Evolutionary conservation across 164 flowering plant genomes (phyloP).

Genomic region (Brasenia schreberi): DNA sequence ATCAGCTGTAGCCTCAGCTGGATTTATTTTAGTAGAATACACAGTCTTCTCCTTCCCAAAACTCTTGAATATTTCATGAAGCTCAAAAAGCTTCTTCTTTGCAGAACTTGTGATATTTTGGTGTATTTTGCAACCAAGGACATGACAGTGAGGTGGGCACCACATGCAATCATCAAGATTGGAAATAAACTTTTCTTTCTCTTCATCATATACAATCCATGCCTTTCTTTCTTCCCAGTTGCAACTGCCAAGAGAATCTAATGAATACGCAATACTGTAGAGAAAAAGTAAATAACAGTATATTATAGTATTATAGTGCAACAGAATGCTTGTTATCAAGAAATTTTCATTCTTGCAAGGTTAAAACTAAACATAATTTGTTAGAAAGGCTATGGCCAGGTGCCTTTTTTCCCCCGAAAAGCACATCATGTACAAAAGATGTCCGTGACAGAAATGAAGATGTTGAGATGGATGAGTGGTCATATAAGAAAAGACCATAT

Average conservation of each 20-base stretch:
- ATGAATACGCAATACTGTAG: too few species aligned
- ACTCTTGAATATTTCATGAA: constrained; percentile 85
- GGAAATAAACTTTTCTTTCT: constrained; percentile 4
- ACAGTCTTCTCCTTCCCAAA: constrained; percentile 19
- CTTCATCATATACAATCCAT: constrained; percentile 16
- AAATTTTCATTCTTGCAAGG: too few species aligned
- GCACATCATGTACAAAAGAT: too few species aligned
- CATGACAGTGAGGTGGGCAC: constrained; percentile 61
- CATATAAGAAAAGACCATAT: too few species aligned
- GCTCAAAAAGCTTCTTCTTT: constrained; percentile 47
- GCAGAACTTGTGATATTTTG: constrained; percentile 22
- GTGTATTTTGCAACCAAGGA: constrained; percentile 63
- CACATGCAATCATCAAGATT: constrained; percentile 25
- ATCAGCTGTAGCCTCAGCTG: constrained; percentile 24
- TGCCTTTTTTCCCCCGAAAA: too few species aligned
- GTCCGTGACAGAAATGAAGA: too few species aligned
- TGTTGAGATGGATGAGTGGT: too few species aligned
- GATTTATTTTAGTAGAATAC: constrained; percentile 28
- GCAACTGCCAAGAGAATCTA: constrained; percentile 44
- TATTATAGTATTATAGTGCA: too few species aligned
- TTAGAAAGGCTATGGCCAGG: too few species aligned
- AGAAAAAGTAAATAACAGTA: too few species aligned
- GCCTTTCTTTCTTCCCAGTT: constrained; percentile 59
- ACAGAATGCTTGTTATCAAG: too few species aligned
- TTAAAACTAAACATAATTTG: too few species aligned